A percentile compares a stretch with the other conserved stretches of the same genome.
Conservation (phyloP, 176 grass and related monocot genomes). For the Puya raimondii region DNA sequence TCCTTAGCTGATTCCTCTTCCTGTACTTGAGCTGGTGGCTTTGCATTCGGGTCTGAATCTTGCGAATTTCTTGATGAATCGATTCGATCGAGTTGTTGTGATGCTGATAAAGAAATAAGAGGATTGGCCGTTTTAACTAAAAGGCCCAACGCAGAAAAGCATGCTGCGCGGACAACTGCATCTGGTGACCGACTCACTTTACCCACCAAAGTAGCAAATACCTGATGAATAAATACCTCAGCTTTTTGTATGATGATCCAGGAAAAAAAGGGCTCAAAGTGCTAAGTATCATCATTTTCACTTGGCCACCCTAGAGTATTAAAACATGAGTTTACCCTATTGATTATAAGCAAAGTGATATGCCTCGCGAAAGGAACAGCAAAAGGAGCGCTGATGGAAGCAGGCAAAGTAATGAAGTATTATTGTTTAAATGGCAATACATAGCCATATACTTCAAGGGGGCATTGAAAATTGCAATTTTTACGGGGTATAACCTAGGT, state of each 20-base stretch:
- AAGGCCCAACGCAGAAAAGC: slow-evolving; percentile 72
- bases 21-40: slow-evolving; percentile 24
- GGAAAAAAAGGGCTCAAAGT: no score
- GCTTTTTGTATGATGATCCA: no score
- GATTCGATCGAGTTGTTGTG: slow-evolving; percentile 33
- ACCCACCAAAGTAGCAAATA: slow-evolving; percentile 63
- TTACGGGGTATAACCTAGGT: neutral
- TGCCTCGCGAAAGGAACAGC: no score
- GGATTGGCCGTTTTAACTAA: slow-evolving; percentile 73
- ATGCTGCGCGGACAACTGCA: slow-evolving; percentile 62
- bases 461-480: neutral
- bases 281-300: no score
- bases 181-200: slow-evolving; percentile 72
- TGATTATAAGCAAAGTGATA: no score
- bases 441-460: no score
- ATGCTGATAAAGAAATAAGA: slow-evolving; percentile 35
- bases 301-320: no score
- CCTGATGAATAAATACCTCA: slow-evolving; percentile 23
- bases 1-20: slow-evolving; percentile 19
- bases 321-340: no score
- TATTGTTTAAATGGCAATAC: no score
- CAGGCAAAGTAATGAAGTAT: no score
- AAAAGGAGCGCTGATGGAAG: no score
- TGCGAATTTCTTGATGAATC: slow-evolving; percentile 42
- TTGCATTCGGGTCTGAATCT: slow-evolving; percentile 21